phyloP scores from a whole-genome alignment of 768 basidiomycete genomes.

The Boletus vinaceobasis region DNA sequence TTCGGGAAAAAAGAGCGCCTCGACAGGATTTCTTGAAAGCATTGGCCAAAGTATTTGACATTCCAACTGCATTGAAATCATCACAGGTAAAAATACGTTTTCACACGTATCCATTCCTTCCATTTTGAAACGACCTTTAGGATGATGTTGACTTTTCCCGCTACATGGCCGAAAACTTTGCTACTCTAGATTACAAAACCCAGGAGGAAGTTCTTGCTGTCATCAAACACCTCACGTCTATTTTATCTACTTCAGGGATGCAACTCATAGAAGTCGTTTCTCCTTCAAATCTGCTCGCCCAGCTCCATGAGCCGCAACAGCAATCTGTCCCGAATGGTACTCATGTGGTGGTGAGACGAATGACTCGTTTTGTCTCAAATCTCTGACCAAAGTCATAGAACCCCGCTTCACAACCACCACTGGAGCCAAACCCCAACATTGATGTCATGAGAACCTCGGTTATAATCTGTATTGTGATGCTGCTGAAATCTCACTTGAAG shows the following conservation, averaged over 20 bases:
- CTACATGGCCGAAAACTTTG: constrained; percentile 94
- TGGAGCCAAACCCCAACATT: constrained; percentile 11
- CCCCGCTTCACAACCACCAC: neutral
- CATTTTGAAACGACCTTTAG: constrained; percentile 33
- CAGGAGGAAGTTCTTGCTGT: constrained; percentile 90
- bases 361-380: neutral
- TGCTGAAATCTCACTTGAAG: constrained; percentile 86
- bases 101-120: no score
- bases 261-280: constrained; percentile 74
- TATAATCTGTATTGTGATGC: constrained; percentile 78
- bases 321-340: neutral
- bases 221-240: constrained; percentile 70
- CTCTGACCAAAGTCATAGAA: constrained; percentile 1
- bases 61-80: constrained; percentile 52
- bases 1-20: constrained; percentile 84
- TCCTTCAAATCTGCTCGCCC: constrained; percentile 65
- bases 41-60: constrained; percentile 79
- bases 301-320: constrained; percentile 42
- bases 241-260: constrained; percentile 77
- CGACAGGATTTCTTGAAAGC: constrained; percentile 87
- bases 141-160: constrained; percentile 83
- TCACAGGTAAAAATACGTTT: constrained; percentile 45
- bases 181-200: constrained; percentile 91
- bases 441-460: constrained; percentile 63
- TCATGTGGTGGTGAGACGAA: constrained; percentile 3